A percentile compares a stretch with the other conserved stretches of the same genome.
These are phyloP conservation scores for Meira miltonrushii DNA, from an alignment of 1,284 basidiomycete genomes.

Conservation along the genomic window DNA sequence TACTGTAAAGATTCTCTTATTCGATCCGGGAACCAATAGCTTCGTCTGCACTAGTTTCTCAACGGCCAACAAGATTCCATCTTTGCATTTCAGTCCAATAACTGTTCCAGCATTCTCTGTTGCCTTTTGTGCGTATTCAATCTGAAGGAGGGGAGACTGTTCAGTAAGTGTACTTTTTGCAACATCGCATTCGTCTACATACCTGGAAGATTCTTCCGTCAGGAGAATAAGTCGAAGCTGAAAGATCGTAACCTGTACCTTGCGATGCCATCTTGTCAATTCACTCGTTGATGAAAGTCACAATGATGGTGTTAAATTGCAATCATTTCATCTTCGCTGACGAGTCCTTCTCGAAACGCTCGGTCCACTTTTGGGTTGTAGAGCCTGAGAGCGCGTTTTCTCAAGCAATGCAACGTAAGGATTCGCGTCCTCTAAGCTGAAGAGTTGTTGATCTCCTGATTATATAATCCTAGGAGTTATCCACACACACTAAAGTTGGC, in stretches of 20 bases:
- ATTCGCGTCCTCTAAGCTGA: too few relatives aligned
- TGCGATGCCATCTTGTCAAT: slow-evolving; percentile 76
- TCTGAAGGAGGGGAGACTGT: slow-evolving; percentile 53
- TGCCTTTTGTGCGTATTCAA: slow-evolving; percentile 97
- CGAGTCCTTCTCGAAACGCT: too few relatives aligned
- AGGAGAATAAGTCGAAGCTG: slow-evolving; percentile 95
- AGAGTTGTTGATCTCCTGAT: too few relatives aligned
- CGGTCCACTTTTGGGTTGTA: too few relatives aligned
- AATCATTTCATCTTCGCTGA: too few relatives aligned
- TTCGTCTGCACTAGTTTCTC: slow-evolving; percentile 98
- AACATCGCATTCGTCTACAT: slow-evolving; percentile 8
- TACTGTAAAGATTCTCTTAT: slow-evolving; percentile 85
- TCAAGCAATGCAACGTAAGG: too few relatives aligned
- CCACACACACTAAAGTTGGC: too few relatives aligned
- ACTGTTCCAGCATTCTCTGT: slow-evolving; percentile 88
- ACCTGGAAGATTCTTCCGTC: slow-evolving; percentile 93
- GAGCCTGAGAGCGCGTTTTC: neutral
- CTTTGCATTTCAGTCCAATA: slow-evolving; percentile 77
- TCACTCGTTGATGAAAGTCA: neutral
- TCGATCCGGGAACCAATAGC: slow-evolving; percentile 85
- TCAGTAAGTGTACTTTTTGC: neutral
- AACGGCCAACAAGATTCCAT: slow-evolving; percentile 88
- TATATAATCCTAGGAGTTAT: too few relatives aligned
- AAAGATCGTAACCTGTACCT: slow-evolving; percentile 96
- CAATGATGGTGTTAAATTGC: neutral